phyloP scores from a whole-genome alignment of 768 basidiomycete species.

The Lentinus tigrinus region DNA sequence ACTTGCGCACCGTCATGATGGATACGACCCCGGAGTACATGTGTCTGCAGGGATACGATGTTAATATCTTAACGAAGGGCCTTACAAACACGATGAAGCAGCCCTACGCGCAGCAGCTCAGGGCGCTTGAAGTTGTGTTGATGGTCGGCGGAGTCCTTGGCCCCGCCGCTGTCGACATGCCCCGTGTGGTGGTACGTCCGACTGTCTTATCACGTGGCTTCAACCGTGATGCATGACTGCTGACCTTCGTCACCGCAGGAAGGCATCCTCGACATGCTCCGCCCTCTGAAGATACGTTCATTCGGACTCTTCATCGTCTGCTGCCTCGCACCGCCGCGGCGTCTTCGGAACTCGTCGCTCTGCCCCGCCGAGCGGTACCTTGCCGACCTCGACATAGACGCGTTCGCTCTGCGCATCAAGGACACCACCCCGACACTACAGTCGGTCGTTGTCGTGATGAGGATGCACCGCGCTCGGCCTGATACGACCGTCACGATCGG shows the following conservation, averaged over 20 bases:
- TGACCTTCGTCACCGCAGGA: background rate
- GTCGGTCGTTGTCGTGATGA: background rate
- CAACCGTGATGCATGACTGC: too few relatives aligned
- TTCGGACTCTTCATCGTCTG: background rate
- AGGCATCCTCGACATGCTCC: background rate
- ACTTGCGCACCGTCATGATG: background rate
- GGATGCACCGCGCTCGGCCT: background rate
- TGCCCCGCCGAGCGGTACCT: background rate
- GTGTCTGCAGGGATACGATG: background rate
- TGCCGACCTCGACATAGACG: background rate
- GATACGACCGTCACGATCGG: background rate
- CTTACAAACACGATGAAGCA: background rate
- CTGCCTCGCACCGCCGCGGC: background rate
- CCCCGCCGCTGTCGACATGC: background rate
- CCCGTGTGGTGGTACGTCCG: background rate
- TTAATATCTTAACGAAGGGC: background rate
- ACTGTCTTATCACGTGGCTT: too few relatives aligned
- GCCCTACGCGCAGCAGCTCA: background rate
- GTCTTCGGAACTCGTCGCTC: background rate
- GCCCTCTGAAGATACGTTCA: background rate
- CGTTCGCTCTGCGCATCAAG: background rate
- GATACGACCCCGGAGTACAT: background rate
- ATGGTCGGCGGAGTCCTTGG: background rate
- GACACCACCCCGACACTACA: background rate
- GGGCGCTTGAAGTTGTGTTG: background rate